These are phyloP conservation scores for Chaetothyriales sp. DNA, from an alignment of 2,329 filamentous ascomycete genomes.

Conservation along the genomic window DNA sequence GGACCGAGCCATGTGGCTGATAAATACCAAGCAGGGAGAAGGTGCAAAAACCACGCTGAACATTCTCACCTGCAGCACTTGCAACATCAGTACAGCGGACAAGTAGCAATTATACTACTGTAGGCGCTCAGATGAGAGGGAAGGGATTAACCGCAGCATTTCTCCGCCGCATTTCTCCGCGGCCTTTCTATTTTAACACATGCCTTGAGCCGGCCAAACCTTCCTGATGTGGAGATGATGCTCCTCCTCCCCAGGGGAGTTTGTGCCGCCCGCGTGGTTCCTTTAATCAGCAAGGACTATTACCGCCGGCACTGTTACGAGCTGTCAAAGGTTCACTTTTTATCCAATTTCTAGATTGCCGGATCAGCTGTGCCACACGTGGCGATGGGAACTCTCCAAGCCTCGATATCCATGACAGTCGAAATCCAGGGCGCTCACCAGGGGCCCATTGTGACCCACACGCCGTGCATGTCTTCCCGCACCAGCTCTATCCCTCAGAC, in stretches of 20 bases:
- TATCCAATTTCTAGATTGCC: neutral
- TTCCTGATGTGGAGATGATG: neutral
- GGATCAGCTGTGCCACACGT: neutral
- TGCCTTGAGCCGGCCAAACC: neutral
- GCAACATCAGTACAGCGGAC: neutral
- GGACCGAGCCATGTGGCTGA: neutral
- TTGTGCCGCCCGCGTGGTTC: neutral
- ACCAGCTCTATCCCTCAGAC: neutral
- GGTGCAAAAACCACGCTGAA: neutral
- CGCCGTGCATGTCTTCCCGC: neutral
- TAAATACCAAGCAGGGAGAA: too few species aligned
- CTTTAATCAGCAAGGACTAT: neutral
- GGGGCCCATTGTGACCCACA: neutral
- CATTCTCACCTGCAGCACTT: neutral
- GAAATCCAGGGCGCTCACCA: neutral
- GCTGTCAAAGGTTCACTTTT: neutral
- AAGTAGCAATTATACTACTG: too few species aligned
- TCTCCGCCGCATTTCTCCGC: too few species aligned
- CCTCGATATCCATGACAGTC: neutral
- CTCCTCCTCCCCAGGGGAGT: neutral
- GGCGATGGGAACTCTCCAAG: neutral
- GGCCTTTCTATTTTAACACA: too few species aligned
- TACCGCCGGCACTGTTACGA: neutral
- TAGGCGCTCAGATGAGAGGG: too few species aligned
- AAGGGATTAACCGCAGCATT: too few species aligned